Conservation (phyloP, 1,139 yeast genomes). For the Pichia sp. region DNA sequence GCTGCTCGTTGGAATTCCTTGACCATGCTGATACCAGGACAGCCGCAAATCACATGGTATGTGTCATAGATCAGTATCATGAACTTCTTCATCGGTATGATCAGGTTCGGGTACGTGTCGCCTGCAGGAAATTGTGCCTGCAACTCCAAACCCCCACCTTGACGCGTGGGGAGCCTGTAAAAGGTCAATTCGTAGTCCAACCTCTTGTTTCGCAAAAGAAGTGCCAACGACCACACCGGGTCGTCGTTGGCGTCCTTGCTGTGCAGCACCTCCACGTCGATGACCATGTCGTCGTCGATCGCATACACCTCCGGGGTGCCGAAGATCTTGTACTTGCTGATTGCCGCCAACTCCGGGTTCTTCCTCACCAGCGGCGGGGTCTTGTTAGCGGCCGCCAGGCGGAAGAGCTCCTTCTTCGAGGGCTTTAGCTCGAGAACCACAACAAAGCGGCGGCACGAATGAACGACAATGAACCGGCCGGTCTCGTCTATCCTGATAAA, state of each 20-base stretch:
- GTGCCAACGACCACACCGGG: conserved; percentile 2
- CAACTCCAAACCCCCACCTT: not conserved
- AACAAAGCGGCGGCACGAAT: conserved; percentile 6
- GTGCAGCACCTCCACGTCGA: not conserved
- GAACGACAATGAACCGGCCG: conserved; percentile 4
- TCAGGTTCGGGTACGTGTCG: conserved; percentile 4
- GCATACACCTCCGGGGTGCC: conserved; percentile 1
- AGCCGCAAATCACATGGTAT: not conserved
- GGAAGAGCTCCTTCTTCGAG: conserved; percentile 9
- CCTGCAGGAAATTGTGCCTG: not conserved
- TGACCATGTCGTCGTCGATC: not conserved
- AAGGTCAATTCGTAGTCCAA: conserved; percentile 3
- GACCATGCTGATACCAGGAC: not conserved
- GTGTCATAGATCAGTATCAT: conserved; percentile 1
- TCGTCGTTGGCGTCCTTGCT: not conserved
- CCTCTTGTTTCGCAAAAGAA: not conserved
- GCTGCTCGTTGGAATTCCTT: not conserved
- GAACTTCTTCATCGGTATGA: conserved; percentile 7
- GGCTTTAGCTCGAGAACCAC: conserved; percentile 8
- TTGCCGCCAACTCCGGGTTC: not conserved
- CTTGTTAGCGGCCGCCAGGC: not conserved
- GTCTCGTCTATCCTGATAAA: conserved; percentile 7
- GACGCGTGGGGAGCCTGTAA: not conserved
- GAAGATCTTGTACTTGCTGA: conserved; percentile 7
- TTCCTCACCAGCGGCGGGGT: not conserved